These are phyloP conservation scores for Paxillus involutus DNA, from an alignment of 768 basidiomycete species.

Conservation along the genomic window DNA sequence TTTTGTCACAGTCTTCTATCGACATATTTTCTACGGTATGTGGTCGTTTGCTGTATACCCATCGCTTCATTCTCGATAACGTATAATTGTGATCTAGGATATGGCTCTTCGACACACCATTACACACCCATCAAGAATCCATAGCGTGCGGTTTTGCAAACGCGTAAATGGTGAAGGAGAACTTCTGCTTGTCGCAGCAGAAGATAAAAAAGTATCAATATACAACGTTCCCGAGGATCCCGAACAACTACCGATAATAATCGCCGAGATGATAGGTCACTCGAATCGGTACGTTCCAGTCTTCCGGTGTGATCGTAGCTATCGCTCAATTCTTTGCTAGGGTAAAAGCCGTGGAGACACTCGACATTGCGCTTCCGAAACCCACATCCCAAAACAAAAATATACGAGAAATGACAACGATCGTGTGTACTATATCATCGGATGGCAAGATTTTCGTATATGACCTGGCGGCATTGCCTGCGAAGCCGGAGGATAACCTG, in stretches of 20 bases:
- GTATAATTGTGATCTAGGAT: slow-evolving; percentile 45
- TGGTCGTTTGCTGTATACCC: background rate
- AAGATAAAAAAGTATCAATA: slow-evolving; percentile 84
- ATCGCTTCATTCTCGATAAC: background rate
- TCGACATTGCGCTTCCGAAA: slow-evolving; percentile 57
- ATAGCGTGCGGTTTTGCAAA: slow-evolving; percentile 76
- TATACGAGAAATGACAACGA: slow-evolving; percentile 47
- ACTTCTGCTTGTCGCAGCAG: slow-evolving; percentile 79
- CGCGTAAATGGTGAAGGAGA: slow-evolving; percentile 58
- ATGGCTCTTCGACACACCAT: slow-evolving; percentile 78
- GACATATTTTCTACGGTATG: slow-evolving; percentile 81
- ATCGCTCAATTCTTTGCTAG: slow-evolving; percentile 37
- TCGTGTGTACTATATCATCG: slow-evolving; percentile 80
- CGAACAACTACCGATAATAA: slow-evolving; percentile 48
- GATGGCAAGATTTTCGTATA: slow-evolving; percentile 85
- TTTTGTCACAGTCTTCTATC: slow-evolving; percentile 73
- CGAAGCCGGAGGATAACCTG: slow-evolving; percentile 15
- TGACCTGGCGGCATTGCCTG: slow-evolving; percentile 58
- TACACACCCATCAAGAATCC: slow-evolving; percentile 78
- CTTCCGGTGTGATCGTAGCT: background rate
- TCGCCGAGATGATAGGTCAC: slow-evolving; percentile 79
- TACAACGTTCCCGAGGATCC: slow-evolving; percentile 60
- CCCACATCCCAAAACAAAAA: slow-evolving; percentile 11
- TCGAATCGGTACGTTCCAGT: slow-evolving; percentile 63
- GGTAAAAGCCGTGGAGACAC: slow-evolving; percentile 77